Percentiles rank a stretch among this genome's conserved stretches.
Evolutionary conservation across 306 rosid species (phyloP).

Genomic region (Inga laurina): DNA sequence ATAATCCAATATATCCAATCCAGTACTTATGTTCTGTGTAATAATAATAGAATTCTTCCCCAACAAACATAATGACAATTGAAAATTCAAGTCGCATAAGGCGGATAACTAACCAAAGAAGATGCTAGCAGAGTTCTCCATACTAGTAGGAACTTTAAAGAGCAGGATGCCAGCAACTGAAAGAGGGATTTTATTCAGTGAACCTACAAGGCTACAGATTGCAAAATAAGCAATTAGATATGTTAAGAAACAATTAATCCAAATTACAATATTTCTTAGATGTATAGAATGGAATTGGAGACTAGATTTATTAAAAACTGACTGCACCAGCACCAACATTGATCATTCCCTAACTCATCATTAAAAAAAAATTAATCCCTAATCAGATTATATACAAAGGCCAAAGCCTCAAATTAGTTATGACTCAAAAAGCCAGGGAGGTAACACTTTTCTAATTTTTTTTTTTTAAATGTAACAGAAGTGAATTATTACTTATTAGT

Average conservation of each 20-base stretch:
- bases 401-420: conserved; percentile 10
- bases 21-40: background rate
- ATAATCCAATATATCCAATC: conserved; percentile 20
- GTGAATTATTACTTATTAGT: background rate
- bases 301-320: background rate
- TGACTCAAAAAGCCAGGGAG: background rate
- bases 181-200: conserved; percentile 96
- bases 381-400: conserved; percentile 4
- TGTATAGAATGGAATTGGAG: background rate
- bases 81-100: background rate
- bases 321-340: background rate
- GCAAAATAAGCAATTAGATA: conserved; percentile 37
- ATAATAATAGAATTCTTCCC: background rate
- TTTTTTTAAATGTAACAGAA: background rate
- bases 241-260: background rate
- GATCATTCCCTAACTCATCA: background rate
- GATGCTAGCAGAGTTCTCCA: conserved; percentile 91
- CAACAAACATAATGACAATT: background rate
- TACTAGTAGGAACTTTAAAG: conserved; percentile 90
- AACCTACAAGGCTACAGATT: conserved; percentile 89
- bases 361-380: background rate
- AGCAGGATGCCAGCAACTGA: conserved; percentile 89
- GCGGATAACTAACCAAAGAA: conserved; percentile 71
- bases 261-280: background rate
- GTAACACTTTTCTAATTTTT: background rate